Percentiles rank a stretch among this genome's conserved stretches.
Evolutionary conservation across 2,329 filamentous ascomycete genomes (phyloP).

Genomic region (Pseudopyrenochaeta lycopersici): DNA sequence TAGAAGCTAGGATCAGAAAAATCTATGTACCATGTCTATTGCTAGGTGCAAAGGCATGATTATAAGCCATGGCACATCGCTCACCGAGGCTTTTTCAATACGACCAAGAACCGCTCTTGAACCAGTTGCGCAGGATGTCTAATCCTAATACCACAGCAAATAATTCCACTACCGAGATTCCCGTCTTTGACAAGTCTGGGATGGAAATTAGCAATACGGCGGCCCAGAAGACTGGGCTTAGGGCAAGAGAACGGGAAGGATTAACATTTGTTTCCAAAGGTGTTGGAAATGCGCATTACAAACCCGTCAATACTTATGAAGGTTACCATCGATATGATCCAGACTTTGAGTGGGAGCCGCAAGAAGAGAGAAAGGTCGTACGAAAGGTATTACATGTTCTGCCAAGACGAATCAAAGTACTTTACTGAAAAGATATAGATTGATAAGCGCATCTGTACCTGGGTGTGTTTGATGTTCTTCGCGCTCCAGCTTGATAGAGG

Average conservation of each 20-base stretch:
- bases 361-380: constrained; percentile 65
- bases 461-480: constrained; percentile 65
- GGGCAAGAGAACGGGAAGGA: constrained; percentile 23
- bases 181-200: constrained; percentile 29
- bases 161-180: constrained; percentile 6
- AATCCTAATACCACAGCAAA: constrained; percentile 2
- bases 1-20: neutral
- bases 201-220: constrained; percentile 26
- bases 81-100: constrained; percentile 10
- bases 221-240: constrained; percentile 10
- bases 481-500: constrained; percentile 61
- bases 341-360: constrained; percentile 62
- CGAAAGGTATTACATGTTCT: constrained; percentile 55
- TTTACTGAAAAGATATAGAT: constrained; percentile 46
- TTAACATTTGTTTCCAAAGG: constrained; percentile 49
- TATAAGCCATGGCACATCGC: constrained; percentile 10
- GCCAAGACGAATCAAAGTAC: neutral
- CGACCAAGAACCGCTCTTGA: constrained; percentile 5
- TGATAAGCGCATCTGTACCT: constrained; percentile 60
- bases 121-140: constrained; percentile 9
- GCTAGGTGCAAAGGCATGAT: neutral
- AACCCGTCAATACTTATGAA: constrained; percentile 66
- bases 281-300: constrained; percentile 52
- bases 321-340: constrained; percentile 68
- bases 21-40: neutral